A percentile compares a stretch with the other conserved stretches of the same genome.
Evolutionary conservation across 306 rosid genomes (phyloP).

Genomic region (Dalbergia cultrata): DNA sequence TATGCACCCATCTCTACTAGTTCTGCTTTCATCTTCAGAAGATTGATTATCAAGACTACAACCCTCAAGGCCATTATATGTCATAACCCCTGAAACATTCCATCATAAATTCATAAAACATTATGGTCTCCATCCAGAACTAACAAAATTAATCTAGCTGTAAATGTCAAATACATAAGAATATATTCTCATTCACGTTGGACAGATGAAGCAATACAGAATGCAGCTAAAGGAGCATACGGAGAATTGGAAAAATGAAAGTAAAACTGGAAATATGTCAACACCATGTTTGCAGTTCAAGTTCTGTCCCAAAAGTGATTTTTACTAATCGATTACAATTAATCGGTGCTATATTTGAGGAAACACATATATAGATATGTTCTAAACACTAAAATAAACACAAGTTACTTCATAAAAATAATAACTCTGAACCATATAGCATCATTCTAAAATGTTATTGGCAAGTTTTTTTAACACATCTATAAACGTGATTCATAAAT

Average conservation of each 20-base stretch:
- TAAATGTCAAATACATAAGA: slow-evolving; percentile 25
- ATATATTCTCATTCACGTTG: slow-evolving; percentile 22
- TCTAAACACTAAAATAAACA: background rate
- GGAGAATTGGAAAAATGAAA: background rate
- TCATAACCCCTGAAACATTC: slow-evolving; percentile 76
- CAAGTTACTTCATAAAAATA: background rate
- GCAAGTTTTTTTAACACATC: background rate
- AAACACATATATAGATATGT: background rate
- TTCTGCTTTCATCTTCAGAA: slow-evolving; percentile 70
- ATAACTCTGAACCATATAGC: background rate
- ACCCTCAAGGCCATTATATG: slow-evolving; percentile 77
- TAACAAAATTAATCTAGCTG: slow-evolving; percentile 21
- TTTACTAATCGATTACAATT: background rate
- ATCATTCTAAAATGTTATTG: slow-evolving; percentile 4
- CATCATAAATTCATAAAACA: slow-evolving; percentile 33
- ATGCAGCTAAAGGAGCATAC: slow-evolving; percentile 14
- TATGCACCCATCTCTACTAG: slow-evolving; percentile 76
- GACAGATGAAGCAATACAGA: slow-evolving; percentile 12
- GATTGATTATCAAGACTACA: slow-evolving; percentile 67
- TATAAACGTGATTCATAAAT: background rate
- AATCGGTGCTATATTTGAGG: background rate
- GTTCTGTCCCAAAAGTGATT: background rate
- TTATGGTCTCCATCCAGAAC: slow-evolving; percentile 4
- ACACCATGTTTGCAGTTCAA: background rate
- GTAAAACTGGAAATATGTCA: slow-evolving; percentile 2